A percentile compares a stretch with the other conserved stretches of the same genome.
phyloP scores from a whole-genome alignment of 2,329 filamentous ascomycete genomes.

The Fusarium austroafricanum region DNA sequence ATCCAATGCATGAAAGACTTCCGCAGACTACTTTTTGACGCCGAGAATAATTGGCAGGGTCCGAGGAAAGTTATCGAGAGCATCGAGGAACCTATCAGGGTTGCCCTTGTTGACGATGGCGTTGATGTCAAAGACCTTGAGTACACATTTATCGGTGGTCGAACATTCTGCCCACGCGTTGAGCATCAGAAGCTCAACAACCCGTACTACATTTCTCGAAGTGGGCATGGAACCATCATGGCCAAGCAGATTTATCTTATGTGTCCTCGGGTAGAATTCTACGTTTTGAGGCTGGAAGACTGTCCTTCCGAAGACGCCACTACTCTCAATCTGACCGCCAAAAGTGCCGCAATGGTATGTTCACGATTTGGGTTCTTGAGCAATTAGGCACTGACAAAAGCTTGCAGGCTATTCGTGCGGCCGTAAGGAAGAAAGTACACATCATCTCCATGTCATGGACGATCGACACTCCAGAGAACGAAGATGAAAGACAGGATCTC shows the following conservation, averaged over 20 bases:
- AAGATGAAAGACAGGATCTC: slow-evolving; percentile 25
- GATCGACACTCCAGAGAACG: slow-evolving; percentile 31
- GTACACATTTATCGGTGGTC: slow-evolving; percentile 42
- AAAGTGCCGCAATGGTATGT: slow-evolving; percentile 5
- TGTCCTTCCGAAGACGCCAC: neutral
- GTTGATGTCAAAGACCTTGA: slow-evolving; percentile 49
- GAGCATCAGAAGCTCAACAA: neutral
- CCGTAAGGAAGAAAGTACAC: slow-evolving; percentile 46
- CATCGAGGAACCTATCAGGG: slow-evolving; percentile 37
- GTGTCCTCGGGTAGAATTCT: slow-evolving; percentile 40
- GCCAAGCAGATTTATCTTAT: slow-evolving; percentile 43
- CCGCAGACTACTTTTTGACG: slow-evolving; percentile 34
- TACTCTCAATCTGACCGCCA: neutral
- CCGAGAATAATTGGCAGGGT: slow-evolving; percentile 18
- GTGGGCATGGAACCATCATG: slow-evolving; percentile 46
- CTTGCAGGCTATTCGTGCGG: slow-evolving; percentile 47
- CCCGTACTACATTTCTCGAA: slow-evolving; percentile 46
- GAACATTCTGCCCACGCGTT: slow-evolving; percentile 41
- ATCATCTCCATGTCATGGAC: slow-evolving; percentile 56
- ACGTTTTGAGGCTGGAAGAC: slow-evolving; percentile 24
- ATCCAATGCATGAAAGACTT: slow-evolving; percentile 45
- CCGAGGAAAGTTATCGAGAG: slow-evolving; percentile 8
- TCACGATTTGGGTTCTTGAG: too few species aligned
- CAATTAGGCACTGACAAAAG: neutral
- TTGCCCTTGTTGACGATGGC: slow-evolving; percentile 56